A percentile compares a stretch with the other conserved stretches of the same genome.
Conservation (phyloP, 31 red algal genomes). For the Odonthalia washingtoniensis region DNA sequence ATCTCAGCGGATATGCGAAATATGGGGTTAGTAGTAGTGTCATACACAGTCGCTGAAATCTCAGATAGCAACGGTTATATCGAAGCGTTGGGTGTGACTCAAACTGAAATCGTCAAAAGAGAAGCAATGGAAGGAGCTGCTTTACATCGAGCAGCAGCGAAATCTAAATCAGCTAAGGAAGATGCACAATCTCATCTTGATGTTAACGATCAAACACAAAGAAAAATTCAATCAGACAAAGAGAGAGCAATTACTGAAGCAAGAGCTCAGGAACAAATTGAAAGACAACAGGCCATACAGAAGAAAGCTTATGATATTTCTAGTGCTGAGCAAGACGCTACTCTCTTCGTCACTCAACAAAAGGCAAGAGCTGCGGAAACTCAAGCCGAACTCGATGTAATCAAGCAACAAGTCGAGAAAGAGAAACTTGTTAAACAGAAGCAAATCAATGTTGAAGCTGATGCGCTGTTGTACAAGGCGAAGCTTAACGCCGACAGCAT, state of each 20-base stretch:
- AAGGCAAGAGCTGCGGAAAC: constrained; percentile 56
- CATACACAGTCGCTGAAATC: constrained; percentile 76
- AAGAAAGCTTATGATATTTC: constrained; percentile 52
- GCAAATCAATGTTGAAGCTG: constrained; percentile 57
- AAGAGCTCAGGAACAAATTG: constrained; percentile 47
- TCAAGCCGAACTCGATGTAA: constrained; percentile 62
- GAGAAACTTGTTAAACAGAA: constrained; percentile 54
- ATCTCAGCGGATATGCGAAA: constrained; percentile 68
- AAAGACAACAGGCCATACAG: constrained; percentile 37
- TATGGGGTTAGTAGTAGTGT: constrained; percentile 82
- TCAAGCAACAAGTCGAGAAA: constrained; percentile 58
- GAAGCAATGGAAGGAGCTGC: constrained; percentile 63
- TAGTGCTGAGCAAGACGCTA: constrained; percentile 50
- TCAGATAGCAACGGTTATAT: constrained; percentile 70
- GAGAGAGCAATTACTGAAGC: constrained; percentile 28
- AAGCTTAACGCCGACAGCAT: constrained; percentile 59
- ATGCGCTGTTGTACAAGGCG: constrained; percentile 67
- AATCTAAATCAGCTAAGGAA: constrained; percentile 7
- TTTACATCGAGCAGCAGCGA: constrained; percentile 42
- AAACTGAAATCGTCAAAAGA: constrained; percentile 73
- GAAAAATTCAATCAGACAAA: constrained; percentile 55
- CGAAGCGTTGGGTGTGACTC: constrained; percentile 64
- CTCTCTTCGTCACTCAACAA: constrained; percentile 53
- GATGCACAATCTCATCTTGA: constrained; percentile 44
- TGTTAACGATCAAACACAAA: constrained; percentile 48